Conservation (phyloP, 257 asterid genomes). For the Solanum tarijense region DNA sequence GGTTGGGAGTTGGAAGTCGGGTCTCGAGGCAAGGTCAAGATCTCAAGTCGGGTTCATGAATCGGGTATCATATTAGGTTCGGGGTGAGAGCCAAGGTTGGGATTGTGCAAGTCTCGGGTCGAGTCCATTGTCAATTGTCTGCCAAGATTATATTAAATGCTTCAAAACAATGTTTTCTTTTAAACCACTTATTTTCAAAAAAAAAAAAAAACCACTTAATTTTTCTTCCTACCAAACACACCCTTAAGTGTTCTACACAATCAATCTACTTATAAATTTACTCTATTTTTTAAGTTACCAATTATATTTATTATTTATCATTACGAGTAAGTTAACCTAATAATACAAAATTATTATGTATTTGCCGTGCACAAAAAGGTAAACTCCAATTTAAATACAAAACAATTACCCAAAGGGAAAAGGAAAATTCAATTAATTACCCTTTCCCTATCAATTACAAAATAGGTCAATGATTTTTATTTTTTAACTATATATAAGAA, state of each 20-base stretch:
- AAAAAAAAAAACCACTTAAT: too few relatives aligned
- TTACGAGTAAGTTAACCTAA: neutral
- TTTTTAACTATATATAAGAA: neutral
- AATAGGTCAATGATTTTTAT: too few relatives aligned
- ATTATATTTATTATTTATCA: neutral
- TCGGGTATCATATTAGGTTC: neutral
- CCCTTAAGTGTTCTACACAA: too few relatives aligned
- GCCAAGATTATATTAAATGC: neutral
- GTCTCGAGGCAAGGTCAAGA: neutral
- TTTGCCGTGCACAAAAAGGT: neutral
- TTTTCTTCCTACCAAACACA: too few relatives aligned
- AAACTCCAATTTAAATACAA: neutral
- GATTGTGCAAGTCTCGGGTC: neutral
- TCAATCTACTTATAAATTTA: too few relatives aligned
- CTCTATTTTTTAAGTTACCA: neutral
- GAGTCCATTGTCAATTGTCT: neutral
- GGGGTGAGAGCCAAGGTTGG: neutral
- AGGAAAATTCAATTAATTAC: neutral
- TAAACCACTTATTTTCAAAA: neutral
- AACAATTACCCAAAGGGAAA: neutral
- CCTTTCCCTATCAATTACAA: neutral
- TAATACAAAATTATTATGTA: too few relatives aligned
- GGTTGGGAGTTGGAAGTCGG: neutral
- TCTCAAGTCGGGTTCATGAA: too few relatives aligned
- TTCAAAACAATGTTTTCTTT: too few relatives aligned